Evolutionary conservation across 768 basidiomycete genomes (phyloP).

Genomic region (Strobilomyces confusus): DNA sequence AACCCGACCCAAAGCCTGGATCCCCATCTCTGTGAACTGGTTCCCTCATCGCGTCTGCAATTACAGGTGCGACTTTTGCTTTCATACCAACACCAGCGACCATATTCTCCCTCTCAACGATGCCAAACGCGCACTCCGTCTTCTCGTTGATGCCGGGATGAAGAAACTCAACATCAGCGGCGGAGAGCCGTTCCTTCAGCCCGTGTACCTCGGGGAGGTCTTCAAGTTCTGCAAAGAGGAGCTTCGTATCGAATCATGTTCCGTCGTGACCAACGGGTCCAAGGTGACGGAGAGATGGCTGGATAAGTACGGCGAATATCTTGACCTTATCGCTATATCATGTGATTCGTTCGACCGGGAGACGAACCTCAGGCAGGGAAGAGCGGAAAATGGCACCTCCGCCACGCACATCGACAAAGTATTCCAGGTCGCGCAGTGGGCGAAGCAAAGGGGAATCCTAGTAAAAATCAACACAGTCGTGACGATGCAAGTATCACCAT

Average conservation of each 20-base stretch:
- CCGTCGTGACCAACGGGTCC: conserved; percentile 35
- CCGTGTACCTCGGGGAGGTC: conserved; percentile 36
- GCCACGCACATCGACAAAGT: conserved; percentile 33
- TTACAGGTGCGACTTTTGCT: conserved; percentile 39
- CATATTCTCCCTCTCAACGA: conserved; percentile 34
- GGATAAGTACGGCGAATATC: conserved; percentile 35
- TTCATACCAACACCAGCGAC: conserved; percentile 37
- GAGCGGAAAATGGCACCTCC: conserved; percentile 30
- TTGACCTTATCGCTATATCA: conserved; percentile 41
- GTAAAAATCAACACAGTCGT: conserved; percentile 38
- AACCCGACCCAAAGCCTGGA: neutral
- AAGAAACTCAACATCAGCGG: conserved; percentile 36
- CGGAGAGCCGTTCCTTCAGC: conserved; percentile 37
- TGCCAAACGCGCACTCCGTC: conserved; percentile 31
- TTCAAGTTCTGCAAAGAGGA: conserved; percentile 38
- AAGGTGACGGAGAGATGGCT: conserved; percentile 42
- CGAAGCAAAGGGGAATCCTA: conserved; percentile 32
- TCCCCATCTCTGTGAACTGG: conserved; percentile 24
- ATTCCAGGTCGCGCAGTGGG: conserved; percentile 35
- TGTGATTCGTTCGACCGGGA: conserved; percentile 39
- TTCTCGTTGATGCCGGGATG: conserved; percentile 34
- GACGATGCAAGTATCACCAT: conserved; percentile 19
- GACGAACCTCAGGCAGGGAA: conserved; percentile 33
- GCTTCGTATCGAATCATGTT: conserved; percentile 33
- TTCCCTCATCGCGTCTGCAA: conserved; percentile 30